A percentile compares a stretch with the other conserved stretches of the same genome.
Conservation (phyloP, 2,329 filamentous ascomycete genomes). For the Ascochyta viciae-villosae region DNA sequence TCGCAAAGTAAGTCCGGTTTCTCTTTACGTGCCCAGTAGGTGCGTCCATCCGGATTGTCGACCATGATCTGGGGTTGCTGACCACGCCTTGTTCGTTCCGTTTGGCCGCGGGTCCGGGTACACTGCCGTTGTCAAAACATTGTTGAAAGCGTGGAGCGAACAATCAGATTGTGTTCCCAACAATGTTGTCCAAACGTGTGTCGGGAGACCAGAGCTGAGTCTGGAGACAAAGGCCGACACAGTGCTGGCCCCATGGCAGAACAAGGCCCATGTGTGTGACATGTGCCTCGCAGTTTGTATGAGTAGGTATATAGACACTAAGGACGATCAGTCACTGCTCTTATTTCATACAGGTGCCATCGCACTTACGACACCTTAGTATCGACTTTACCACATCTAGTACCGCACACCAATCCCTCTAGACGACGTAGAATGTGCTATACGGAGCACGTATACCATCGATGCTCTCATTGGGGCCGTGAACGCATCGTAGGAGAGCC, state of each 20-base stretch:
- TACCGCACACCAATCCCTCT: too few species aligned
- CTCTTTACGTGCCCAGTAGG: background rate
- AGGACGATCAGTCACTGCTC: conserved; percentile 7
- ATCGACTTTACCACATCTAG: background rate
- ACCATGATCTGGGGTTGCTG: background rate
- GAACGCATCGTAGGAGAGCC: conserved; percentile 36
- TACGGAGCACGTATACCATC: conserved; percentile 41
- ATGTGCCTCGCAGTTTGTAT: conserved; percentile 1
- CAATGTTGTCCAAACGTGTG: conserved; percentile 15
- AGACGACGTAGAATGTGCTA: conserved; percentile 36
- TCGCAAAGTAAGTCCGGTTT: background rate
- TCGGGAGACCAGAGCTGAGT: background rate
- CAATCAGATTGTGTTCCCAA: conserved; percentile 15
- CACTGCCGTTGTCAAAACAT: background rate
- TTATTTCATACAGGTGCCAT: background rate
- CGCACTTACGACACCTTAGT: background rate
- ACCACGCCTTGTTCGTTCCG: background rate
- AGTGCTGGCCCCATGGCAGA: background rate
- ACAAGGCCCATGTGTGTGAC: conserved; percentile 1
- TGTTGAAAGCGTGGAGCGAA: conserved; percentile 2
- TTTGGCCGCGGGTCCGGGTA: conserved; percentile 2
- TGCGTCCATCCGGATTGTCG: background rate
- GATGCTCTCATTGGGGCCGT: conserved; percentile 42
- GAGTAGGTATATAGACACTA: background rate
- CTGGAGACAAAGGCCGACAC: conserved; percentile 8